Percentiles rank a stretch among this genome's conserved stretches.
Evolutionary conservation across 768 basidiomycete species (phyloP).

Genomic region (Tulasnella sp.): DNA sequence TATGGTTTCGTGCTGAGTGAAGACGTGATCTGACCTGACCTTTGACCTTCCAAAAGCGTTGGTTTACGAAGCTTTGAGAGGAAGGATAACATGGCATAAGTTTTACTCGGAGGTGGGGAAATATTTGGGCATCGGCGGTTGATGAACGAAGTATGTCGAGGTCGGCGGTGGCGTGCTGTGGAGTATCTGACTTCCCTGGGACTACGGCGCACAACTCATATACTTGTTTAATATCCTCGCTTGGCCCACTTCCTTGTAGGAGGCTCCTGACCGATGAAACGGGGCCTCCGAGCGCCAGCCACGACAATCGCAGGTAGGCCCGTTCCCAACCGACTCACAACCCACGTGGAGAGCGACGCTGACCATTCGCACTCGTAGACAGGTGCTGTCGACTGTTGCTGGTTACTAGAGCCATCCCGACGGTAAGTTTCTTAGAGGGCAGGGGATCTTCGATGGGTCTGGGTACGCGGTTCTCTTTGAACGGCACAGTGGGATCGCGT

Average conservation of each 20-base stretch:
- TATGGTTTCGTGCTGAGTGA: too few relatives aligned
- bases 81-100: too few relatives aligned
- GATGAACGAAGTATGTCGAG: background rate
- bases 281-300: background rate
- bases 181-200: background rate
- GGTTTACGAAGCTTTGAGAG: too few relatives aligned
- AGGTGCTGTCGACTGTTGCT: background rate
- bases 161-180: background rate
- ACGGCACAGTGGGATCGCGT: background rate
- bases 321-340: background rate
- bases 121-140: background rate
- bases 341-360: background rate
- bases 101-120: too few relatives aligned
- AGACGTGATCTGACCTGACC: too few relatives aligned
- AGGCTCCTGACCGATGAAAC: background rate
- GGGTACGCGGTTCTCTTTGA: background rate
- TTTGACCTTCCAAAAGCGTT: too few relatives aligned
- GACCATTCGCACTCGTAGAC: background rate
- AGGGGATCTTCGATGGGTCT: background rate
- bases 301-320: background rate
- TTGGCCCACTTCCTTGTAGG: background rate
- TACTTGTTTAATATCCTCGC: background rate
- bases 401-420: background rate
- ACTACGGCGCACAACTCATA: background rate
- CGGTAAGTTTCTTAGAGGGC: background rate